phyloP scores from a whole-genome alignment of 1,139 yeast genomes.

The Suhomyces anneliseae region DNA sequence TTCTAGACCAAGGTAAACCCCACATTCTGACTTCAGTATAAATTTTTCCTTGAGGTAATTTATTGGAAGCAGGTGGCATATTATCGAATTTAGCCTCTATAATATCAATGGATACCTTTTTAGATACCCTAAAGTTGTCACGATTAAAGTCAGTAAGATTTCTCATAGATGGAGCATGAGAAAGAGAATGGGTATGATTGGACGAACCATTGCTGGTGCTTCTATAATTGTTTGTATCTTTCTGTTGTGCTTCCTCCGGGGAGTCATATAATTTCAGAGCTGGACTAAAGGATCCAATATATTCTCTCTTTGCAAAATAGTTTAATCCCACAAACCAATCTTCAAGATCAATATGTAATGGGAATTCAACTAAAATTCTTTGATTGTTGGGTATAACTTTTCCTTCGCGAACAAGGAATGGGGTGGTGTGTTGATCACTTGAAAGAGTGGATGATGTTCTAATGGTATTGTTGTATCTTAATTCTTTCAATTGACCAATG shows the following conservation, averaged over 20 bases:
- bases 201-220: background rate
- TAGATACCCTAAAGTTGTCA: slow-evolving; percentile 55
- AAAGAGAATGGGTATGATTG: background rate
- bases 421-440: slow-evolving; percentile 20
- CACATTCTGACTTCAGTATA: slow-evolving; percentile 67
- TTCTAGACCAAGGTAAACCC: slow-evolving; percentile 69
- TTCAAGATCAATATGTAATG: slow-evolving; percentile 69
- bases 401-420: slow-evolving; percentile 37
- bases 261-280: slow-evolving; percentile 6
- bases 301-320: slow-evolving; percentile 66
- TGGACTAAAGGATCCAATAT: slow-evolving; percentile 38
- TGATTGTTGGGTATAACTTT: slow-evolving; percentile 36
- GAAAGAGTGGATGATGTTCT: slow-evolving; percentile 31
- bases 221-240: background rate
- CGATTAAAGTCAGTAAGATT: slow-evolving; percentile 26
- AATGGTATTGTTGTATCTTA: slow-evolving; percentile 47
- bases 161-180: slow-evolving; percentile 9
- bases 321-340: slow-evolving; percentile 81
- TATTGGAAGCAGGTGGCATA: slow-evolving; percentile 7
- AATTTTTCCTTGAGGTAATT: slow-evolving; percentile 32
- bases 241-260: background rate
- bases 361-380: slow-evolving; percentile 60
- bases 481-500: slow-evolving; percentile 55
- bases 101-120: slow-evolving; percentile 55
- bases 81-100: slow-evolving; percentile 64